Conservation (phyloP, 371 early-diverging fungal species). For the Smittium mucronatum region DNA sequence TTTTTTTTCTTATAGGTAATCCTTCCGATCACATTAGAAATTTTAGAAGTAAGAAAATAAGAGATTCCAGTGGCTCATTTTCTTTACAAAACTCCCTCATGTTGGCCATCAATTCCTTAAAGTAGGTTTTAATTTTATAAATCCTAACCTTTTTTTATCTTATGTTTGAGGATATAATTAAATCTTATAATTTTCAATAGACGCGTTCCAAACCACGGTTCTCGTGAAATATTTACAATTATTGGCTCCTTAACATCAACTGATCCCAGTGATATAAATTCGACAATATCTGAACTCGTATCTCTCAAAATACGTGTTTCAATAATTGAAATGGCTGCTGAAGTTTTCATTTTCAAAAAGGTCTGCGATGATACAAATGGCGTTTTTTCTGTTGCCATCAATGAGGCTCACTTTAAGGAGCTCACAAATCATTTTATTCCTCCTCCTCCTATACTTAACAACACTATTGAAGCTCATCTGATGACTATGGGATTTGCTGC, state of each 20-base stretch:
- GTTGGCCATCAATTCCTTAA: conserved; percentile 51
- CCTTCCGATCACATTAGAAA: conserved; percentile 25
- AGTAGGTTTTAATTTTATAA: conserved; percentile 25
- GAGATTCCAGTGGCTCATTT: conserved; percentile 75
- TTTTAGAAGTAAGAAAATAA: conserved; percentile 40
- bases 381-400: conserved; percentile 67
- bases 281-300: conserved; percentile 55
- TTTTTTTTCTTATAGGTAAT: no score
- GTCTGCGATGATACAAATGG: conserved; percentile 68
- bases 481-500: conserved; percentile 89
- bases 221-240: conserved; percentile 71
- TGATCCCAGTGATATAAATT: conserved; percentile 81
- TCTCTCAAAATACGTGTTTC: conserved; percentile 62
- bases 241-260: conserved; percentile 81
- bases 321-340: conserved; percentile 78
- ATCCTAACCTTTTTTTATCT: conserved; percentile 1
- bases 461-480: conserved; percentile 45
- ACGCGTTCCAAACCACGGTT: conserved; percentile 84
- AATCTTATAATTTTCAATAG: conserved; percentile 30
- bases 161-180: not conserved
- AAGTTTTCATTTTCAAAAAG: conserved; percentile 69
- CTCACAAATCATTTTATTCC: conserved; percentile 62
- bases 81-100: conserved; percentile 85
- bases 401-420: conserved; percentile 70
- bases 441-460: conserved; percentile 57